phyloP scores from a whole-genome alignment of 1,284 basidiomycete genomes.

The Mycena citricolor region DNA sequence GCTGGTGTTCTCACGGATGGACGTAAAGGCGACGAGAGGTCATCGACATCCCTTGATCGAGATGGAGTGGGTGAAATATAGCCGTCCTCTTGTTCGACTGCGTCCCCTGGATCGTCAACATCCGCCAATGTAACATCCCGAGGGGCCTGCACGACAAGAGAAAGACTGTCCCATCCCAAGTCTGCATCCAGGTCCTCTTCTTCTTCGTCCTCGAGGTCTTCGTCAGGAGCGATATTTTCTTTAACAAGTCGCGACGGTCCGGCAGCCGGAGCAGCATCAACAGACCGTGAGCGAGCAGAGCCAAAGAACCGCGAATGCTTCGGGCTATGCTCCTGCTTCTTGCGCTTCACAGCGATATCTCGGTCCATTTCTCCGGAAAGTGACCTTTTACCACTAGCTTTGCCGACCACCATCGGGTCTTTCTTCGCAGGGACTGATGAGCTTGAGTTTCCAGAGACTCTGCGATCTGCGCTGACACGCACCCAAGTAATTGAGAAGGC shows the following conservation, averaged over 20 bases:
- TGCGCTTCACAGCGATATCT: slow-evolving; percentile 55
- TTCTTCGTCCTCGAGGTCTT: slow-evolving; percentile 41
- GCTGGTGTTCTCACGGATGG: slow-evolving; percentile 20
- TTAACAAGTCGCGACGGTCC: slow-evolving; percentile 42
- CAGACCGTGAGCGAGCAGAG: slow-evolving; percentile 25
- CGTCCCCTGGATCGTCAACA: slow-evolving; percentile 36
- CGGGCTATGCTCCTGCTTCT: slow-evolving; percentile 31
- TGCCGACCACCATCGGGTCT: slow-evolving; percentile 42
- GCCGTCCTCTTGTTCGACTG: slow-evolving; percentile 72
- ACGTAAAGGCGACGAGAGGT: slow-evolving; percentile 62
- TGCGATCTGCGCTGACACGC: slow-evolving; percentile 28
- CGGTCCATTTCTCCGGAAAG: slow-evolving; percentile 67
- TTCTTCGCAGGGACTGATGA: slow-evolving; percentile 50
- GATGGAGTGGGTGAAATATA: slow-evolving; percentile 69
- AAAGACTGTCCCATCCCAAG: slow-evolving; percentile 28
- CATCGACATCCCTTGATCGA: slow-evolving; percentile 51
- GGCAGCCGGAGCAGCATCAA: slow-evolving; percentile 26
- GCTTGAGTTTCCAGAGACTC: slow-evolving; percentile 13
- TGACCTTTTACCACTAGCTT: slow-evolving; percentile 71
- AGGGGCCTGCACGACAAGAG: slow-evolving; percentile 35
- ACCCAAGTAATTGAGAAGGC: slow-evolving; percentile 68
- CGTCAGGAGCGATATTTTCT: slow-evolving; percentile 41
- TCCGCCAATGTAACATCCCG: slow-evolving; percentile 37
- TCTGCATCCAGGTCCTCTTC: slow-evolving; percentile 18
- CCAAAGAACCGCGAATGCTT: slow-evolving; percentile 23